Conservation (phyloP, 2,329 filamentous ascomycete genomes). For the Dothideomycetidae sp. region DNA sequence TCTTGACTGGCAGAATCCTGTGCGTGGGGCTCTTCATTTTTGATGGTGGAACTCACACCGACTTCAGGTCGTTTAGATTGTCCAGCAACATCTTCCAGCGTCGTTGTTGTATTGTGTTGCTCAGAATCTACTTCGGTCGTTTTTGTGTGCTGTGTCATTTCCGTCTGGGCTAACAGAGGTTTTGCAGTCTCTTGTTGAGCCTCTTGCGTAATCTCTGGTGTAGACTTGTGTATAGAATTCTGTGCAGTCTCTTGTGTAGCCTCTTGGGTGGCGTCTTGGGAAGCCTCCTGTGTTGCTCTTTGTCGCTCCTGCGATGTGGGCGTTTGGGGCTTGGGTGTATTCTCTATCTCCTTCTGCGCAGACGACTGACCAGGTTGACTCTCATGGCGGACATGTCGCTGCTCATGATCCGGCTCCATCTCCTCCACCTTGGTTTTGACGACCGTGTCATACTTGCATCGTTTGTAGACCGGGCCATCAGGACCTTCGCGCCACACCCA, state of each 20-base stretch:
- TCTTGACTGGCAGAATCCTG: neutral
- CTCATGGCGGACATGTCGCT: conserved; percentile 4
- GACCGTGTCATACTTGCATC: conserved; percentile 21
- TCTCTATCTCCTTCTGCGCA: conserved; percentile 11
- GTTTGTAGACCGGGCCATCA: conserved; percentile 28
- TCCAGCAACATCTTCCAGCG: neutral
- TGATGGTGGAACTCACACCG: no score
- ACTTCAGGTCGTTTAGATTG: no score
- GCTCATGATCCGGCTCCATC: conserved; percentile 11
- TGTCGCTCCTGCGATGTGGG: neutral
- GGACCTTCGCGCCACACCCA: conserved; percentile 63
- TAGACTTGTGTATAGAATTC: conserved; percentile 19
- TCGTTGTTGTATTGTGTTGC: no score
- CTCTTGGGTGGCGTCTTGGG: neutral
- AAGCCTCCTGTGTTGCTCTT: neutral
- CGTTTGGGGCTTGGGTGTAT: neutral
- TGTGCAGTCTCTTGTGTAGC: conserved; percentile 13
- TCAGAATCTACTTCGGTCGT: neutral
- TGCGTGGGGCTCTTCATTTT: neutral
- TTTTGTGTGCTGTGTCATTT: neutral
- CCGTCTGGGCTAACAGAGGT: neutral
- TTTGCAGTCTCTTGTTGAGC: neutral
- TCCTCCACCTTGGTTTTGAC: conserved; percentile 18
- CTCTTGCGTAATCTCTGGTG: conserved; percentile 6
- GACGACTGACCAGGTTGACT: conserved; percentile 1